Evolutionary conservation across 768 basidiomycete genomes (phyloP).

Genomic region (Leccinum aurantiacum): DNA sequence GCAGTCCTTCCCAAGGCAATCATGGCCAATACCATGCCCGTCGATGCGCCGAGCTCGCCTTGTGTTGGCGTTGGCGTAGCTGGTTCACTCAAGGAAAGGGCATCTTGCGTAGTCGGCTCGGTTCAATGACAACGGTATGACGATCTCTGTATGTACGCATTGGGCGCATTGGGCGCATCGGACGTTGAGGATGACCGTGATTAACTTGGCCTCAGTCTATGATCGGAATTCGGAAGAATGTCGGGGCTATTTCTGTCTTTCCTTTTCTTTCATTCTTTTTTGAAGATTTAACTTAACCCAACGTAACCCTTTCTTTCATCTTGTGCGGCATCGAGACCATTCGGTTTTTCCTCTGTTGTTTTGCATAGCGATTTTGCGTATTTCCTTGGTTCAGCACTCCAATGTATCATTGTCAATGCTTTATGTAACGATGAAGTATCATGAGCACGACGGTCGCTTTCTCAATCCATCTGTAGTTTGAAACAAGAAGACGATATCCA

Average conservation of each 20-base stretch:
- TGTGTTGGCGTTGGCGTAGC: slow-evolving; percentile 12
- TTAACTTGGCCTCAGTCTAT: background rate
- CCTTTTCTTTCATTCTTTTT: background rate
- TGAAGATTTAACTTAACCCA: slow-evolving; percentile 9
- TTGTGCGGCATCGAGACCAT: slow-evolving; percentile 6
- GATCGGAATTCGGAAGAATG: slow-evolving; percentile 1
- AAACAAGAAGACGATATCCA: background rate
- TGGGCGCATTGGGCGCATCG: background rate
- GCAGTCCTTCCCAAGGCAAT: slow-evolving; percentile 22
- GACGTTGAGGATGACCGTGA: background rate
- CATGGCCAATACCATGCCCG: slow-evolving; percentile 5
- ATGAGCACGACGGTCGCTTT: slow-evolving; percentile 14
- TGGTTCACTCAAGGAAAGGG: background rate
- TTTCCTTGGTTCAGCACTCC: slow-evolving; percentile 19
- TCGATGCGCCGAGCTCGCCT: slow-evolving; percentile 4
- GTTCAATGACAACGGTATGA: slow-evolving; percentile 16
- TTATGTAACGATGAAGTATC: slow-evolving; percentile 16
- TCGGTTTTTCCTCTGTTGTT: slow-evolving; percentile 22
- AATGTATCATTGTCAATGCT: slow-evolving; percentile 24
- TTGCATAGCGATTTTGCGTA: slow-evolving; percentile 22
- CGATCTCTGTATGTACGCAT: background rate
- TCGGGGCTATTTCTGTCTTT: background rate
- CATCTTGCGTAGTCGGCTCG: slow-evolving; percentile 5
- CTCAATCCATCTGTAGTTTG: slow-evolving; percentile 16
- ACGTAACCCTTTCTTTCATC: slow-evolving; percentile 4